Evolutionary conservation across 345 rosid genomes (phyloP), one percentile per base, ranked within the genome.

Genomic region (Eucalyptus viminalis): DNA sequence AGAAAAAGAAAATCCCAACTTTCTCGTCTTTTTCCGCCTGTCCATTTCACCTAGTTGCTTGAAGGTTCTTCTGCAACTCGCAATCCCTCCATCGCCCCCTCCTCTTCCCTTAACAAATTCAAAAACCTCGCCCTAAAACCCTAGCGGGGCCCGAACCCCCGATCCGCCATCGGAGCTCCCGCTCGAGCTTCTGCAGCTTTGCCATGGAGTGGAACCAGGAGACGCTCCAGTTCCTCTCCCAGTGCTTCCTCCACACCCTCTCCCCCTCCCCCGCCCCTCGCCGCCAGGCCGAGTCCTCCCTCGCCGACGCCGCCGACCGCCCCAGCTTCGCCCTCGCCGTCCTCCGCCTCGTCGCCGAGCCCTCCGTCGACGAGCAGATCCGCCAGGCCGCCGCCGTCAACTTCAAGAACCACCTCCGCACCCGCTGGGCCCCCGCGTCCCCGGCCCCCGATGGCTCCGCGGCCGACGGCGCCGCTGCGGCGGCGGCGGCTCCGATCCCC

Each of bases 321-420:
- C 97, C 98, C 43, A 96, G 95, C 92, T 97, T 92, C 88, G 97
- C 95, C 40, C 94, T 98, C 87, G 97, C 94, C 21, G 99, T 97
- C 21, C 98, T 97, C 90, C 96, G 95, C 37, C 94, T 97, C 13
- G 95, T 97, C 22, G 97, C 99, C 9, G 97, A 96, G 72, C 93
- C 95, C 29, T 83, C 96, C 9, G 94, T 96, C 86, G 96, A 96
- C 86, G 99, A 98, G n/a, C 97, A 94, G 93, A 94, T 96, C 91
- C 99, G 99, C 87, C 97, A 95, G 54, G 96, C 99, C 17, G 99
- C 99, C 24, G 97, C 99, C 24, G 98, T 97, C 91, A 96, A 94
- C 94, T 97, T 97, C 90, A 97, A 97, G 93, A 97, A 97, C 89
- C 99, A 98, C 90, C 95, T 98, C 86, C 97, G 97, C 76, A 17